Percentiles rank a stretch among this genome's conserved stretches.
phyloP scores from a whole-genome alignment of 2,329 filamentous ascomycete species.

The Penicillium sp. region DNA sequence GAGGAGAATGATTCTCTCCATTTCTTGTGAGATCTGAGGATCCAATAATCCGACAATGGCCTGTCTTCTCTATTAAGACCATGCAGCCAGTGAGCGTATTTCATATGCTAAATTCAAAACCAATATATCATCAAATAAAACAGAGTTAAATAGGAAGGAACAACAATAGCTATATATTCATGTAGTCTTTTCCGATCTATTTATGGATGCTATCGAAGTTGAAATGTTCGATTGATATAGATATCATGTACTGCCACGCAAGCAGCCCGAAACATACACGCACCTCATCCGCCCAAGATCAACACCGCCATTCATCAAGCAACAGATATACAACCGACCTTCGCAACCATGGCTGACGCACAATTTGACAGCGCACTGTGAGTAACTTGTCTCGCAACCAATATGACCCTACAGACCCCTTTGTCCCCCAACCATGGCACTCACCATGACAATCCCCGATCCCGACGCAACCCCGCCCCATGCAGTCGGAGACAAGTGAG shows the following conservation, averaged over 20 bases:
- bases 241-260: slow-evolving; percentile 9
- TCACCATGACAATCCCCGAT: slow-evolving; percentile 1
- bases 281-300: slow-evolving; percentile 20
- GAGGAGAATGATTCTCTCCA: background rate
- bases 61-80: background rate
- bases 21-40: background rate
- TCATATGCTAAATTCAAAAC: background rate
- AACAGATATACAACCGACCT: slow-evolving; percentile 15
- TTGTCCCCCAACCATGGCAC: background rate
- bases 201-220: background rate
- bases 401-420: background rate
- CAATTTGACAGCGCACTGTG: slow-evolving; percentile 53
- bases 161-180: background rate
- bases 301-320: slow-evolving; percentile 15
- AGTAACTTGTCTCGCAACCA: slow-evolving; percentile 18
- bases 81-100: background rate
- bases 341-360: slow-evolving; percentile 42
- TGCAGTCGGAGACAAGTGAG: slow-evolving; percentile 16
- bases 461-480: slow-evolving; percentile 23
- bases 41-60: background rate
- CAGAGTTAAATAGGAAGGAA: too few species aligned
- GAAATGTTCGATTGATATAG: background rate
- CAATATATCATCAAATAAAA: background rate
- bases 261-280: slow-evolving; percentile 9
- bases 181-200: background rate